phyloP scores from a whole-genome alignment of 371 early-diverging fungal genomes.

The Rhizomucor pusillus region DNA sequence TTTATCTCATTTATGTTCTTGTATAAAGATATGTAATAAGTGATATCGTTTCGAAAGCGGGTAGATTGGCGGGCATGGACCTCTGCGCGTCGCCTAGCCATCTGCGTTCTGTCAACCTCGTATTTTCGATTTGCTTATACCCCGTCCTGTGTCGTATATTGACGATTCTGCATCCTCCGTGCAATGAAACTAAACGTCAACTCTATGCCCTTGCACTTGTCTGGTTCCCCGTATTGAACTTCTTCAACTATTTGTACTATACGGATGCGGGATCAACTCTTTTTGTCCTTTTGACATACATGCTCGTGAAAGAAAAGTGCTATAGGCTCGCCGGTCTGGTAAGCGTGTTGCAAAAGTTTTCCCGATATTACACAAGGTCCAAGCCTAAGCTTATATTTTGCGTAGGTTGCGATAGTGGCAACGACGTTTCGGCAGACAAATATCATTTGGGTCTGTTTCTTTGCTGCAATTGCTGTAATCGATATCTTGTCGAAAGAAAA shows the following conservation, averaged over 20 bases:
- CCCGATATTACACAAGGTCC: neutral
- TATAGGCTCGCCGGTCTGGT: slow-evolving; percentile 58
- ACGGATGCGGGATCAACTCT: slow-evolving; percentile 88
- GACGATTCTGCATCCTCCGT: slow-evolving; percentile 29
- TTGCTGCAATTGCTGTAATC: slow-evolving; percentile 43
- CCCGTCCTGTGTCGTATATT: slow-evolving; percentile 41
- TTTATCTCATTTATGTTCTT: neutral
- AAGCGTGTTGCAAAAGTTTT: slow-evolving; percentile 15
- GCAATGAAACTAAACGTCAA: slow-evolving; percentile 9
- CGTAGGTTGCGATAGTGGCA: slow-evolving; percentile 55
- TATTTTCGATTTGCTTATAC: slow-evolving; percentile 51
- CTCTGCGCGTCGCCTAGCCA: neutral
- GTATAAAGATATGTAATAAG: slow-evolving; percentile 43
- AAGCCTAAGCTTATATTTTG: neutral
- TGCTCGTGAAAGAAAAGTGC: slow-evolving; percentile 43
- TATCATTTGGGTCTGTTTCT: slow-evolving; percentile 76
- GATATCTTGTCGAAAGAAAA: slow-evolving; percentile 14
- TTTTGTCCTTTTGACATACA: slow-evolving; percentile 72
- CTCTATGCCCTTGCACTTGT: slow-evolving; percentile 58
- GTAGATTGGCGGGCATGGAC: neutral
- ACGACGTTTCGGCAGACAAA: slow-evolving; percentile 92
- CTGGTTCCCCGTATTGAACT: slow-evolving; percentile 80
- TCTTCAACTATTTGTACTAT: slow-evolving; percentile 86
- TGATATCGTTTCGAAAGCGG: slow-evolving; percentile 16
- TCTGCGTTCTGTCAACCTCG: slow-evolving; percentile 57